phyloP scores from a whole-genome alignment of 78 protist species.

The Dictyostelium firmibasis region DNA sequence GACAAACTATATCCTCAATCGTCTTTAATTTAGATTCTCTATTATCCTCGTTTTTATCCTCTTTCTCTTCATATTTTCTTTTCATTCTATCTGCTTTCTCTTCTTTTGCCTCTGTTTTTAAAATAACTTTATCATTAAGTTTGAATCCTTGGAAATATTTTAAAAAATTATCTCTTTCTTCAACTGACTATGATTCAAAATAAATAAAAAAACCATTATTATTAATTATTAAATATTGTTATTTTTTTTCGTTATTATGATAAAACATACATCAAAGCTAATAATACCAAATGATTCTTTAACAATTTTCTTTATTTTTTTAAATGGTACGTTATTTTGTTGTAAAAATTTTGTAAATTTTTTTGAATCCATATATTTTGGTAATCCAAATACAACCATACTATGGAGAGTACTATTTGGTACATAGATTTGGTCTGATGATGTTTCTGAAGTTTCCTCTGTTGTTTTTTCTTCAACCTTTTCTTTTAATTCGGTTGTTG shows the following conservation, averaged over 20 bases:
- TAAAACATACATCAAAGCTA: slow-evolving; percentile 21
- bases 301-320: slow-evolving; percentile 24
- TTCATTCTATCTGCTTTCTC: slow-evolving; percentile 16
- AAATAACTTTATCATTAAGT: not conserved
- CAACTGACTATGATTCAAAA: not conserved
- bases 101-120: slow-evolving; percentile 7
- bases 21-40: not conserved
- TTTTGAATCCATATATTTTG: slow-evolving; percentile 33
- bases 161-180: not conserved
- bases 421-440: not conserved
- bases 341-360: slow-evolving; percentile 26
- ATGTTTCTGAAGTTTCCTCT: not conserved
- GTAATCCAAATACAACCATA: slow-evolving; percentile 26
- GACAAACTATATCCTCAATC: slow-evolving; percentile 51
- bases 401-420: not conserved
- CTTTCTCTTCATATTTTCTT: not conserved
- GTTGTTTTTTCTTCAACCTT: not conserved
- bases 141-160: not conserved
- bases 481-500: not conserved
- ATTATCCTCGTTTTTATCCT: not conserved
- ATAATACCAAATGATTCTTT: slow-evolving; percentile 26
- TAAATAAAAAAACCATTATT: not conserved
- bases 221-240: not conserved
- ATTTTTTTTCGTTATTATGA: not conserved
- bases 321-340: not conserved